These are phyloP conservation scores for Kalanchoe fedtschenkoi DNA, from an alignment of 164 flowering plant species.

Conservation along the genomic window DNA sequence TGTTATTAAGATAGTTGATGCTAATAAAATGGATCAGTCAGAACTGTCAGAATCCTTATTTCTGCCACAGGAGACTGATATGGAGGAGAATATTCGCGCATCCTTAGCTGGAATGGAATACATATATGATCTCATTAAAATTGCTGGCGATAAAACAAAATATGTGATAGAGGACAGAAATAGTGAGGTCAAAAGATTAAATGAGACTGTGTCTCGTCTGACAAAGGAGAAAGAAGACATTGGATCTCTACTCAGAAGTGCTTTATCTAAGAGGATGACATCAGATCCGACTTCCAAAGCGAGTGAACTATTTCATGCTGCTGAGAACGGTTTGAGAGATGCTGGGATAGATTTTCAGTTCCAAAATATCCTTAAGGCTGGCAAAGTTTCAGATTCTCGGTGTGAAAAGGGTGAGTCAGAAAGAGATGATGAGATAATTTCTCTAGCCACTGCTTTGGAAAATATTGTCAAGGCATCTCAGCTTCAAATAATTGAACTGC, in stretches of 20 bases:
- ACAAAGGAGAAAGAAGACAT: slow-evolving; percentile 80
- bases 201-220: slow-evolving; percentile 53
- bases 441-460: slow-evolving; percentile 82
- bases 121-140: slow-evolving; percentile 40
- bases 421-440: slow-evolving; percentile 57
- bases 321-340: slow-evolving; percentile 75
- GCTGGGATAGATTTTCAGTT: slow-evolving; percentile 66
- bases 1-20: slow-evolving; percentile 56
- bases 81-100: slow-evolving; percentile 76
- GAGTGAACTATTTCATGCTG: slow-evolving; percentile 54
- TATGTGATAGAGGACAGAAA: slow-evolving; percentile 40
- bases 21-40: slow-evolving; percentile 33
- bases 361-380: slow-evolving; percentile 27
- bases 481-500: slow-evolving; percentile 76
- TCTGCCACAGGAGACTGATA: slow-evolving; percentile 64
- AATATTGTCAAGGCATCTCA: slow-evolving; percentile 80
- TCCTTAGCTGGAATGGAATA: slow-evolving; percentile 71
- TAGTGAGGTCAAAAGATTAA: slow-evolving; percentile 41
- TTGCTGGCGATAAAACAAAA: slow-evolving; percentile 41
- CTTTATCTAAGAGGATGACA: slow-evolving; percentile 53
- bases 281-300: slow-evolving; percentile 43
- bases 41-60: slow-evolving; percentile 70
- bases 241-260: slow-evolving; percentile 78
- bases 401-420: slow-evolving; percentile 23
- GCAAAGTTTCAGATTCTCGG: slow-evolving; percentile 15